Evolutionary conservation across 495 filamentous ascomycete species (phyloP), one percentile per base, ranked within the genome.

Genomic region (Trichocladium antarcticum): DNA sequence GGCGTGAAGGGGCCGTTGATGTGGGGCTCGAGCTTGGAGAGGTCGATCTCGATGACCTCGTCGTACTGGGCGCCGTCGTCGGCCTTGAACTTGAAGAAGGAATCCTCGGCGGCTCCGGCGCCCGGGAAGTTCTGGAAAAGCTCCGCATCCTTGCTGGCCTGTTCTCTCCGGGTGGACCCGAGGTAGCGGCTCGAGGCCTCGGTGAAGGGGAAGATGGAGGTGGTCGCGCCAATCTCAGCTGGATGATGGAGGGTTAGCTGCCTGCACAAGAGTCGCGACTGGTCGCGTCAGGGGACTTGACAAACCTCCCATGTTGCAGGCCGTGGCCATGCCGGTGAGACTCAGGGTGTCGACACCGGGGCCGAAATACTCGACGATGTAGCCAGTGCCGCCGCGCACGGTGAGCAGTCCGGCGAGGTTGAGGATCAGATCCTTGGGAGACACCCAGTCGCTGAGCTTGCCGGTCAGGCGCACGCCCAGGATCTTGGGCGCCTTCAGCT

Each of bases 1-100:
- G 92, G 92, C 0, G 92, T 98, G 67, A 94, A 93, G 27, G 92
- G 92, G 6, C 92, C 92, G 68, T 98, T 98, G 71, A 98, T 86
- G 67, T 96, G 92, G 3, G 92, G 92, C 68, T 98, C 92, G 14
- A 98, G 78, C 48, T 77, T 76, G 9, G 86, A 90, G 34, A 98
- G 75, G 69, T 97, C 76, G 60, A 98, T 94, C n/a, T 81, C 87
- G 60, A 96, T 83, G 35, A 93, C 61, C 62, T 94, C 75, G 66
- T 98, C 92, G 57, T 96, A 98, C 51, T 85, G 68, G 19, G 87
- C 90, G 37, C 74, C 77, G n/a, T 72, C 61, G 61, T 98, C 92
- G 32, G 92, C 85, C 35, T 68, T 68, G 41, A 95, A 66, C 50
- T 55, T 66, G 50, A 73, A 67, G 41, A 56, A 61, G 43, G 68